Base-by-base conservation (phyloP, 2,329 filamentous ascomycete species). In the Dryadomyces quercivorus region DNA sequence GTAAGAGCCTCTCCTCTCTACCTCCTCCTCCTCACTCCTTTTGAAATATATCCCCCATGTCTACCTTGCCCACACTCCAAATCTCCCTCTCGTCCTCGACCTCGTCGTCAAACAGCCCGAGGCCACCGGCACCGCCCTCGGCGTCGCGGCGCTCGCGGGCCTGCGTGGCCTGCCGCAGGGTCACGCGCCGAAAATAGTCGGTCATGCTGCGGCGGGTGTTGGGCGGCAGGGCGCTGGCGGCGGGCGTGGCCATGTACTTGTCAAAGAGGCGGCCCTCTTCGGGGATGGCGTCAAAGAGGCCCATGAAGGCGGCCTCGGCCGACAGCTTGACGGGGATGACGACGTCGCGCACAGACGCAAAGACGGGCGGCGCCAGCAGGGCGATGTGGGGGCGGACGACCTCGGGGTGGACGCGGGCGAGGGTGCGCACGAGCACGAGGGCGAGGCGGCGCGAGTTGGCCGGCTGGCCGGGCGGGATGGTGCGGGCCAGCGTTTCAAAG, bases 151-250 rank as follows among this genome's bases (percentile, higher is more conserved):
- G 80, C 72, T 98, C 93, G 58, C 89, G 80, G 1, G 88, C 90
- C 67, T 97, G 93, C 18, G 75, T 80, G n/a, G 87, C 92, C 20
- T 97, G 72, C 61, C 91, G 81, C 63, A 92, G 69, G 1, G 89
- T 89, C 59, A 98, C 88, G 45, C 93, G 78, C 76, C 95, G 95
- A 73, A 97, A 97, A 72, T 98, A 98, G 68, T 98, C 93, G 56
- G 84, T 80, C 86, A 98, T 96, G 67, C 85, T 90, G 61, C 92
- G 80, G 48, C 53, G 54, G 9, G 82, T 82, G 44, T 81, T 85
- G 0, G 87, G 70, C 9, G 83, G 76, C 56, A 96, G 69, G 3
- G 81, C 79, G 51, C 80, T 78, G 6, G 72, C 75, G 1, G 79
- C 81, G 1, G 84, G 75, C 0, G 83, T 82, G 10, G 80, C 75